Percentiles rank a stretch among this genome's conserved stretches.
Conservation (phyloP, 441 rosid genomes). For the Dalechampia spathulata region DNA sequence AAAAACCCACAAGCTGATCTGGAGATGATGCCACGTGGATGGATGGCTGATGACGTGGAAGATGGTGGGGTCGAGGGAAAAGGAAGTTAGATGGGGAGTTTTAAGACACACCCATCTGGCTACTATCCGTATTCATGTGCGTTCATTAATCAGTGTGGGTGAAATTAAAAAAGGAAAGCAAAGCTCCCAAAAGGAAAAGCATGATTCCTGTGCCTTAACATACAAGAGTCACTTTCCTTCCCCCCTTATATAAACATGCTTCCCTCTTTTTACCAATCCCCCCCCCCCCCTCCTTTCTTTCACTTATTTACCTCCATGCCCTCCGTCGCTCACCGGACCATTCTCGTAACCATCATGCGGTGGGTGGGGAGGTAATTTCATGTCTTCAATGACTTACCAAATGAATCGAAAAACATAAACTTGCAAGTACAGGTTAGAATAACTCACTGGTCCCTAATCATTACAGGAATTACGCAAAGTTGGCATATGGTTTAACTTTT, state of each 20-base stretch:
- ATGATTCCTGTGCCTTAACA: slow-evolving; percentile 47
- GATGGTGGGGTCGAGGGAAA: slow-evolving; percentile 12
- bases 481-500: not conserved
- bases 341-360: too few relatives aligned
- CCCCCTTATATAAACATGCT: slow-evolving; percentile 10
- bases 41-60: slow-evolving; percentile 17
- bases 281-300: slow-evolving; percentile 13
- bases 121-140: slow-evolving; percentile 45
- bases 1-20: slow-evolving; percentile 12
- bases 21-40: slow-evolving; percentile 26
- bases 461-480: not conserved
- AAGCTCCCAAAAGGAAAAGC: slow-evolving; percentile 29
- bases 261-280: slow-evolving; percentile 14
- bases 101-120: slow-evolving; percentile 39
- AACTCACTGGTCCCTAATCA: not conserved
- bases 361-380: too few relatives aligned
- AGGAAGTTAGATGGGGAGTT: slow-evolving; percentile 13
- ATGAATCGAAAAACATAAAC: not conserved
- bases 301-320: slow-evolving; percentile 5
- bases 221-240: slow-evolving; percentile 27
- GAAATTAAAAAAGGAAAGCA: slow-evolving; percentile 27
- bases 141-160: slow-evolving; percentile 36
- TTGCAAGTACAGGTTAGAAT: not conserved
- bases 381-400: not conserved
- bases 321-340: not conserved